These are phyloP conservation scores for Pseudonitzschia multistriata DNA, from an alignment of 108 stramenopile species.

Conservation along the genomic window DNA sequence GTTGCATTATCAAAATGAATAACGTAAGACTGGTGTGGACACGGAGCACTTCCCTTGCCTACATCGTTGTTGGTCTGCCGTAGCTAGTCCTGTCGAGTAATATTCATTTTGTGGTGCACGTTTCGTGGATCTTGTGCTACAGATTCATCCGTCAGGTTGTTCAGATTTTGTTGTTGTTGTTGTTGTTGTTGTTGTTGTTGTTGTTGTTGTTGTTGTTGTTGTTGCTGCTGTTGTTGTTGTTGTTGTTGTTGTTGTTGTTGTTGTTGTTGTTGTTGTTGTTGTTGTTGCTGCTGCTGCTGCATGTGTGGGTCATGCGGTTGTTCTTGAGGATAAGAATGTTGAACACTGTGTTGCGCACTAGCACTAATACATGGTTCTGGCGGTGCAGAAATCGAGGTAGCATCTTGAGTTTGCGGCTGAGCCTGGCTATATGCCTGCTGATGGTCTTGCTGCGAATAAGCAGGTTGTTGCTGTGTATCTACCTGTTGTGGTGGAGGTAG, in stretches of 20 bases:
- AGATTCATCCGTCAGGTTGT: neutral
- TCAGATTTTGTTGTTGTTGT: neutral
- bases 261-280: constrained; percentile 4
- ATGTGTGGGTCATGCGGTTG: neutral
- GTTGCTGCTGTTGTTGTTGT: constrained; percentile 4
- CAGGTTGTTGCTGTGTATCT: neutral
- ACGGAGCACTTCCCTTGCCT: neutral
- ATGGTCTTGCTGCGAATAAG: neutral
- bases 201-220: neutral
- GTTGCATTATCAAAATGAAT: neutral
- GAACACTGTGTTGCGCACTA: neutral
- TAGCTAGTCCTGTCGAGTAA: neutral
- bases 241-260: constrained; percentile 8
- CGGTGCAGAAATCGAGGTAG: neutral
- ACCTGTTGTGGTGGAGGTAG: constrained; percentile 7
- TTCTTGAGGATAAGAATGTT: neutral
- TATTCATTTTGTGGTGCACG: constrained; percentile 3
- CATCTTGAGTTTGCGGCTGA: neutral
- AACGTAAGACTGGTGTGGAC: neutral
- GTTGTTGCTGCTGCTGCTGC: too few species aligned
- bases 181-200: constrained; percentile 8
- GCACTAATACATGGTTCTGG: neutral
- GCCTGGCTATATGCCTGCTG: neutral
- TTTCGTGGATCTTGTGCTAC: constrained; percentile 1
- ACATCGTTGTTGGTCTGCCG: neutral